These are phyloP conservation scores for Monosporascus sp. DNA, from an alignment of 2,329 filamentous ascomycete species.

Conservation along the genomic window DNA sequence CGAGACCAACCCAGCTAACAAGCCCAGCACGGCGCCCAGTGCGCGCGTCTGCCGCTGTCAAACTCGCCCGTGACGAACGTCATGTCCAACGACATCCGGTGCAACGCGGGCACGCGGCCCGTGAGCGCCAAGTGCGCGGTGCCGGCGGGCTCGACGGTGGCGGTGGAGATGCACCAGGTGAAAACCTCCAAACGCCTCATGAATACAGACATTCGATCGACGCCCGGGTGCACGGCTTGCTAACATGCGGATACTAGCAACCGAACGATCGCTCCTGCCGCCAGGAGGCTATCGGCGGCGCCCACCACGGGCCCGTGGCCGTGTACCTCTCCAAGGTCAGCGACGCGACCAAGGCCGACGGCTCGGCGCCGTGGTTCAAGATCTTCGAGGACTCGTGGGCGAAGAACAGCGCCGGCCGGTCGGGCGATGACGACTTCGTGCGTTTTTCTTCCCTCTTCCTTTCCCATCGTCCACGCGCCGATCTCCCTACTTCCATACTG, in stretches of 20 bases:
- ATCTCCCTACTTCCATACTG: too few relatives aligned
- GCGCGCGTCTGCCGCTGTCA: constrained; percentile 42
- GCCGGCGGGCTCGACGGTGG: constrained; percentile 42
- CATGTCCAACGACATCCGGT: constrained; percentile 34
- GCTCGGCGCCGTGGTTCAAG: constrained; percentile 38
- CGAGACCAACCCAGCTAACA: constrained; percentile 14
- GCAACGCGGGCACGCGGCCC: constrained; percentile 33
- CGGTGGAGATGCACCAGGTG: constrained; percentile 53
- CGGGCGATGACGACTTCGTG: constrained; percentile 35
- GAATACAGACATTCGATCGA: too few relatives aligned
- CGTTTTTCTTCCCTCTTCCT: too few relatives aligned
- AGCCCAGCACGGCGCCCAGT: constrained; percentile 31
- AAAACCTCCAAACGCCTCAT: background rate
- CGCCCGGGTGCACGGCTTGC: too few relatives aligned
- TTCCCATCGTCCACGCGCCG: too few relatives aligned
- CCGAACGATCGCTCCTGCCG: constrained; percentile 28
- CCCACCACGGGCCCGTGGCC: constrained; percentile 38
- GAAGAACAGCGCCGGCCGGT: constrained; percentile 24
- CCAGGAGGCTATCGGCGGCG: constrained; percentile 38
- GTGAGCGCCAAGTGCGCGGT: constrained; percentile 40
- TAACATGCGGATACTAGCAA: constrained; percentile 5
- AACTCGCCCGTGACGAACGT: constrained; percentile 48
- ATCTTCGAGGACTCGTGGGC: constrained; percentile 39
- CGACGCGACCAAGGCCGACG: constrained; percentile 30
- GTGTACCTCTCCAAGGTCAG: constrained; percentile 35